Conservation (phyloP, 1,139 yeast species). For the Candida neerlandica region DNA sequence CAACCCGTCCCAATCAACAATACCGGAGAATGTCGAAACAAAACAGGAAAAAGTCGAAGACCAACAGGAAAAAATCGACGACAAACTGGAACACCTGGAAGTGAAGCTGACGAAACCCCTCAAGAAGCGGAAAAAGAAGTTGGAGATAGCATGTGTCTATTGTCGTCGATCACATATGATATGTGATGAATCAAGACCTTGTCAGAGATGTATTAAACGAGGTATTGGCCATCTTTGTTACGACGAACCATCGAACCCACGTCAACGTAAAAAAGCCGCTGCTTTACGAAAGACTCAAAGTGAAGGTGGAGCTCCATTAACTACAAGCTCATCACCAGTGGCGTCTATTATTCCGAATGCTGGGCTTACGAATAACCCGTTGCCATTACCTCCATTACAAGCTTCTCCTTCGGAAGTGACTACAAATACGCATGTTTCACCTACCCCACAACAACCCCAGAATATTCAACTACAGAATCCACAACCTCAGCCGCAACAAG, state of each 20-base stretch:
- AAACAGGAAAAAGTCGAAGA: slow-evolving; percentile 5
- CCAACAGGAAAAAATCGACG: neutral
- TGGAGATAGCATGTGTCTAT: slow-evolving; percentile 79
- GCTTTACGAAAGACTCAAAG: slow-evolving; percentile 22
- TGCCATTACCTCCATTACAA: slow-evolving; percentile 13
- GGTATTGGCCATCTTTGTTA: slow-evolving; percentile 89
- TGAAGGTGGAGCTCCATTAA: slow-evolving; percentile 12
- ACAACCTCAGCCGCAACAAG: slow-evolving; percentile 4
- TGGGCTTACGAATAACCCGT: slow-evolving; percentile 6
- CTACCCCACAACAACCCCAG: slow-evolving; percentile 10
- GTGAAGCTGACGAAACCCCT: slow-evolving; percentile 6
- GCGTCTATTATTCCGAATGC: neutral
- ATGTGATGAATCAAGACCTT: slow-evolving; percentile 86
- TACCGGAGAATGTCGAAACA: neutral
- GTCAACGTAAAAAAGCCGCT: slow-evolving; percentile 46
- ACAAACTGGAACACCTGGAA: neutral
- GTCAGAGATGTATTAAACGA: slow-evolving; percentile 83
- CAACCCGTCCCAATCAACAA: neutral
- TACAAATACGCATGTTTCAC: neutral
- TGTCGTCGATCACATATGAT: slow-evolving; percentile 95
- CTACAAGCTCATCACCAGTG: slow-evolving; percentile 12
- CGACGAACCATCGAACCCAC: slow-evolving; percentile 63
- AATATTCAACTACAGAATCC: slow-evolving; percentile 7
- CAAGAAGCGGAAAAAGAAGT: slow-evolving; percentile 48
- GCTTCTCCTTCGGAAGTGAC: slow-evolving; percentile 9